Evolutionary conservation across 495 filamentous ascomycete genomes (phyloP).

Genomic region (Astrothelium subdiscretum): DNA sequence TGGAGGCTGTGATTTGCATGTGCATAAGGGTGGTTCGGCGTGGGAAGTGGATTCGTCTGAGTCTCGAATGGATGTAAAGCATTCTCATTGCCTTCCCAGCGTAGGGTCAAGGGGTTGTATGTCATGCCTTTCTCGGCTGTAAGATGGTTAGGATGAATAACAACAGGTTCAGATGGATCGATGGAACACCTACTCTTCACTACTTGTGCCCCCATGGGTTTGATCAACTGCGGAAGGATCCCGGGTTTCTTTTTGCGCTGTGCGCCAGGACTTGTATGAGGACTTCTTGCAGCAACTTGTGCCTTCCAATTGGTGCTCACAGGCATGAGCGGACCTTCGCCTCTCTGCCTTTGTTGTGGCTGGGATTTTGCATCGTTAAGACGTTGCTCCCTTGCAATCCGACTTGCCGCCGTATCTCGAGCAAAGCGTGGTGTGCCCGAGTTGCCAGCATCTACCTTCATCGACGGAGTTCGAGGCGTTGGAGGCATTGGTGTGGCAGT

Average conservation of each 20-base stretch:
- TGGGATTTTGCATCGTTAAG: constrained; percentile 10
- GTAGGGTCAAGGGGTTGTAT: constrained; percentile 73
- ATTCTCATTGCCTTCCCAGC: constrained; percentile 96
- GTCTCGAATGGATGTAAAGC: constrained; percentile 37
- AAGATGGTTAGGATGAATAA: constrained; percentile 4
- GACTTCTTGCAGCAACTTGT: constrained; percentile 51
- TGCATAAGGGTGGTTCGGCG: constrained; percentile 10
- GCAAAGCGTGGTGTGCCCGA: constrained; percentile 65
- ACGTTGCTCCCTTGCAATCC: constrained; percentile 80
- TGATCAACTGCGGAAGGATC: constrained; percentile 57
- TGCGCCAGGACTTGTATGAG: constrained; percentile 46
- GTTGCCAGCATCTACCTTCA: background rate
- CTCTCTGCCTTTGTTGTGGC: constrained; percentile 16
- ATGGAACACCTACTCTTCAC: constrained; percentile 51
- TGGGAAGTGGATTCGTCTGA: constrained; percentile 13
- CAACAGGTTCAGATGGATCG: constrained; percentile 6
- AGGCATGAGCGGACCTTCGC: constrained; percentile 45
- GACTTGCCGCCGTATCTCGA: constrained; percentile 79
- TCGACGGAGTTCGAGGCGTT: background rate
- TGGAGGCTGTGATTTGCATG: background rate
- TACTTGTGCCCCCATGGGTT: constrained; percentile 49
- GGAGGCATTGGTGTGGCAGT: constrained; percentile 41
- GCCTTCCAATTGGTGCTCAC: constrained; percentile 69
- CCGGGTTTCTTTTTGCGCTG: constrained; percentile 36
- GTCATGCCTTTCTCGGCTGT: constrained; percentile 85